Base-by-base conservation (phyloP, 2,329 filamentous ascomycete genomes). In the Penicillium sclerotiorum region DNA sequence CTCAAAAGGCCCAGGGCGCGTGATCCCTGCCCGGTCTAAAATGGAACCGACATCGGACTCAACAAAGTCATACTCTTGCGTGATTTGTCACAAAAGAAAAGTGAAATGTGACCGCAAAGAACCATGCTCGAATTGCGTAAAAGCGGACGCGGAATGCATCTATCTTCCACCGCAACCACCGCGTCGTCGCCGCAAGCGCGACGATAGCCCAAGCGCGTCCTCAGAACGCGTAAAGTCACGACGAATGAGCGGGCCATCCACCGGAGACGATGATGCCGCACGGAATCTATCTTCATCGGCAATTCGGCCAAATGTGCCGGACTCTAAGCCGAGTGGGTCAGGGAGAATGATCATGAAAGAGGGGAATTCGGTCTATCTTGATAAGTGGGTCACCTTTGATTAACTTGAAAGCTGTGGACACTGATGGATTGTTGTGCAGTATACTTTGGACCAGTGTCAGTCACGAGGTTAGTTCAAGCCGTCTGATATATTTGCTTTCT, bases 81-180 rank as follows among this genome's bases (percentile, higher is more conserved):
- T 71, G 37, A 55, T 63, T 2, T 75, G 73, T 50, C 64, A 71
- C 32, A 67, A 68, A 21, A 64, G 73, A 18, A 76, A 76, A 52
- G 67, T 76, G 46, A 76, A 69, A 44, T 79, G 76, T 53, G 69
- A 78, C 53, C 68, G 69, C 36, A 53, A 53, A 12, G 58, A 63
- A 1, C 74, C 74, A 1, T 79, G 77, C 47, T 71, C 71, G 7
- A 78, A 77, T 52, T 79, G 77, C 45, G 48, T 60, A 32, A 78
- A 73, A 50, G 63, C 73, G 2, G 53, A 59, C 15, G 60, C 59
- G 15, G 61, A 71, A 52, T 76, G 73, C 52, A 60, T 65, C 20
- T 75, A 65, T 37, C 58, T 59, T 4, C 49, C 64, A 25, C 66
- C 67, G 11, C 55, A 48, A 5, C 55, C 57, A 12, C 58, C 58